Evolutionary conservation across 2,329 filamentous ascomycete genomes (phyloP).

Genomic region (Colletotrichum sp.): DNA sequence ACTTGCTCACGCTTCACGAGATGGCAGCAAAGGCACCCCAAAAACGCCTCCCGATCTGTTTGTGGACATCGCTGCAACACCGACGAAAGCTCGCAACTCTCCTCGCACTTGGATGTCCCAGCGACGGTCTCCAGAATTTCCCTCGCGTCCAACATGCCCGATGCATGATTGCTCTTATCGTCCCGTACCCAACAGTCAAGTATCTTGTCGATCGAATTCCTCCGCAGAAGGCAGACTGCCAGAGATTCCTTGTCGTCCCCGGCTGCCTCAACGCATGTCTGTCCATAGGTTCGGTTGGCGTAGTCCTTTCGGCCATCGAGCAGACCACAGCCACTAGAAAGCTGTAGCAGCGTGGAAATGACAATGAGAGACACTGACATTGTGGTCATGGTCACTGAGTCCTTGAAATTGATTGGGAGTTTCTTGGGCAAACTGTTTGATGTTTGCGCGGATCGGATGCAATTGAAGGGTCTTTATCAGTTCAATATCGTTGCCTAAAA

Average conservation of each 20-base stretch:
- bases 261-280: background rate
- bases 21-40: background rate
- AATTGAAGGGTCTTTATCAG: background rate
- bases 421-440: background rate
- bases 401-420: background rate
- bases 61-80: background rate
- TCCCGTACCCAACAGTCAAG: background rate
- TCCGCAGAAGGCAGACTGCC: background rate
- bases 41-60: background rate
- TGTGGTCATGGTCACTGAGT: background rate
- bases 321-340: rapidly evolving
- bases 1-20: background rate
- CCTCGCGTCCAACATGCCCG: background rate
- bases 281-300: background rate
- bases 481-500: background rate
- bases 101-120: background rate
- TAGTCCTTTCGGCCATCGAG: background rate
- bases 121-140: background rate
- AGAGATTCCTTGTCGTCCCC: background rate
- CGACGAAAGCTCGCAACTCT: background rate
- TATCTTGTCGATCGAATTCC: background rate
- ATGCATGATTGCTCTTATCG: background rate
- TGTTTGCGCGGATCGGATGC: background rate
- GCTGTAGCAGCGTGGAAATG: background rate
- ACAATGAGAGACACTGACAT: background rate